phyloP scores from a whole-genome alignment of 106 monocot genomes.

The Allium fistulosum region DNA sequence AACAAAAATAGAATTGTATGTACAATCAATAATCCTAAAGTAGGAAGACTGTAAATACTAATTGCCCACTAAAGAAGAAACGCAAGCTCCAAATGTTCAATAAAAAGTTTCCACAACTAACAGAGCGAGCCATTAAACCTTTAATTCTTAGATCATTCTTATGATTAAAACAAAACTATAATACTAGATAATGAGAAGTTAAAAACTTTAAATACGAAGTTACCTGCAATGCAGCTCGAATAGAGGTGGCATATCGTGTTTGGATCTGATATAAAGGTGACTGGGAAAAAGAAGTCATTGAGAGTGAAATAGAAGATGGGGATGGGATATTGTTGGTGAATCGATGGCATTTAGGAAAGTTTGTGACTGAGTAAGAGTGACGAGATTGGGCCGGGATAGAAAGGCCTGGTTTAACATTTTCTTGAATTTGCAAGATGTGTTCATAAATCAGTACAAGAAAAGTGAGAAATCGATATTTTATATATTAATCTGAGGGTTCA shows the following conservation, averaged over 20 bases:
- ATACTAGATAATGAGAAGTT: background rate
- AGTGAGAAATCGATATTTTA: background rate
- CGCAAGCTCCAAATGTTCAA: too few species aligned
- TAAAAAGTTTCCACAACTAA: too few species aligned
- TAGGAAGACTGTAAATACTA: too few species aligned
- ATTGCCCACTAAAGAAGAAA: too few species aligned
- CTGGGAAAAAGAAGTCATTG: background rate
- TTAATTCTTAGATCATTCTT: too few species aligned
- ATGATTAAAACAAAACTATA: too few species aligned
- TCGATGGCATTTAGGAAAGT: conserved; percentile 9
- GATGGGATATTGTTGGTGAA: background rate
- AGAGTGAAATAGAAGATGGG: background rate
- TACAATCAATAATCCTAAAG: too few species aligned
- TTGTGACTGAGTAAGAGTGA: background rate
- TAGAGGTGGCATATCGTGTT: conserved; percentile 3
- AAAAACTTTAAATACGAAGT: background rate
- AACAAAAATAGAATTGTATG: too few species aligned
- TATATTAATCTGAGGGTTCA: background rate
- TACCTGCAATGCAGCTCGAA: conserved; percentile 4
- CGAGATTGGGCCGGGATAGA: background rate
- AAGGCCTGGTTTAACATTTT: background rate
- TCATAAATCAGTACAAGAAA: background rate
- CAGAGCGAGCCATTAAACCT: too few species aligned
- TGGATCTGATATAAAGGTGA: background rate
- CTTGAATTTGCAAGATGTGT: background rate